These are phyloP conservation scores for Mrakia gelida DNA, from an alignment of 768 basidiomycete species.

Conservation along the genomic window DNA sequence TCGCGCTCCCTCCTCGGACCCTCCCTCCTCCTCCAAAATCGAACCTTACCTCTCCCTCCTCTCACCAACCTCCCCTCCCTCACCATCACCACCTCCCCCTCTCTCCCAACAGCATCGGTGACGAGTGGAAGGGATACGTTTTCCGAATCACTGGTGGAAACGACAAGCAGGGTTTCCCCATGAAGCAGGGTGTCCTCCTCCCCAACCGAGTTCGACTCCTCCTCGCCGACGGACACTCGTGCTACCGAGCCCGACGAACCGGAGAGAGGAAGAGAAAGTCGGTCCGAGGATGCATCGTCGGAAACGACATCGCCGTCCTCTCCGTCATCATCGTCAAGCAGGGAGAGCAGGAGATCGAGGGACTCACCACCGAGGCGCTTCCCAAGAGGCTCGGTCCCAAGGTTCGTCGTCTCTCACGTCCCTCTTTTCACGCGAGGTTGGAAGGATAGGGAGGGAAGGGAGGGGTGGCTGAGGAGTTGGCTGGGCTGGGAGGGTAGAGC, in stretches of 20 bases:
- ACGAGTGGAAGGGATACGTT: conserved; percentile 96
- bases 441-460: too few species aligned
- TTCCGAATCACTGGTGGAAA: conserved; percentile 96
- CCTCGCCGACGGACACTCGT: conserved; percentile 93
- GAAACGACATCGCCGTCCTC: conserved; percentile 91
- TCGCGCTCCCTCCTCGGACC: too few species aligned
- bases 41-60: too few species aligned
- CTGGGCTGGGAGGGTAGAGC: too few species aligned
- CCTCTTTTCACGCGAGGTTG: not conserved
- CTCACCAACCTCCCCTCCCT: not conserved
- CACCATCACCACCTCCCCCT: not conserved
- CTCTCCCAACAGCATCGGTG: conserved; percentile 63
- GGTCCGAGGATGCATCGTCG: conserved; percentile 96
- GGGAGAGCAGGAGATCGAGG: conserved; percentile 83
- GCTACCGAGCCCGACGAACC: conserved; percentile 84
- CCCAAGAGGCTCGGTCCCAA: conserved; percentile 97
- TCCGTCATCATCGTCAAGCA: conserved; percentile 93
- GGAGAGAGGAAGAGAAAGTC: conserved; percentile 99
- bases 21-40: too few species aligned
- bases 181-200: conserved; percentile 98
- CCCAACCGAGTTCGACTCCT: conserved; percentile 90
- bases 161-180: conserved; percentile 89
- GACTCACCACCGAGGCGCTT: conserved; percentile 83
- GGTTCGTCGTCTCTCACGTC: conserved; percentile 40
- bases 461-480: too few species aligned